phyloP scores from a whole-genome alignment of 208 protist species.

The Naegleria fowleri region DNA sequence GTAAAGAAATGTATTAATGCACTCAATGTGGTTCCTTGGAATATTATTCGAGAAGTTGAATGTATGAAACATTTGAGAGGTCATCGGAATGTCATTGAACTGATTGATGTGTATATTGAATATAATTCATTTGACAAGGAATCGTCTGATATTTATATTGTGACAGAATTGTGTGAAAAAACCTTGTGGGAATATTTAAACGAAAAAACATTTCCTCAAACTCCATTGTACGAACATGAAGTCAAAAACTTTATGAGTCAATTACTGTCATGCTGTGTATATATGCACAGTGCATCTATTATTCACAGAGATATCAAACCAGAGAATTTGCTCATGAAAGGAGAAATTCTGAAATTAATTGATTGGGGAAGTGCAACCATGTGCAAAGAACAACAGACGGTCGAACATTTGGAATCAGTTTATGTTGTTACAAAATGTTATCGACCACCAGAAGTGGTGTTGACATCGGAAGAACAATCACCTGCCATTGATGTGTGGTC shows the following conservation, averaged over 20 bases:
- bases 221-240: not conserved
- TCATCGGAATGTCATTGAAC: not conserved
- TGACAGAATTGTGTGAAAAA: not conserved
- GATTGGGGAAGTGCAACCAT: not conserved
- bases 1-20: slow-evolving; percentile 8
- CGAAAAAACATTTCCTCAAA: not conserved
- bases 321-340: slow-evolving; percentile 81
- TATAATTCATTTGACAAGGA: not conserved
- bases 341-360: not conserved
- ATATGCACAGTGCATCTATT: not conserved
- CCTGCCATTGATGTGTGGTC: slow-evolving; percentile 78
- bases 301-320: slow-evolving; percentile 65
- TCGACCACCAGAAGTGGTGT: slow-evolving; percentile 94
- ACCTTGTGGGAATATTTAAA: not conserved
- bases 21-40: not conserved
- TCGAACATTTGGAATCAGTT: slow-evolving; percentile 35
- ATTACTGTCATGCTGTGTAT: not conserved
- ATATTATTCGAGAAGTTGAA: slow-evolving; percentile 2
- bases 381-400: not conserved
- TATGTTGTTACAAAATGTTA: slow-evolving; percentile 97
- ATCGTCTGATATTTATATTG: not conserved
- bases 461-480: slow-evolving; percentile 45
- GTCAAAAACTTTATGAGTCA: not conserved
- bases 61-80: not conserved
- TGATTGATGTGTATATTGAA: not conserved